Evolutionary conservation across 2,329 filamentous ascomycete species (phyloP).

Genomic region (Ceratocystis colombiana): DNA sequence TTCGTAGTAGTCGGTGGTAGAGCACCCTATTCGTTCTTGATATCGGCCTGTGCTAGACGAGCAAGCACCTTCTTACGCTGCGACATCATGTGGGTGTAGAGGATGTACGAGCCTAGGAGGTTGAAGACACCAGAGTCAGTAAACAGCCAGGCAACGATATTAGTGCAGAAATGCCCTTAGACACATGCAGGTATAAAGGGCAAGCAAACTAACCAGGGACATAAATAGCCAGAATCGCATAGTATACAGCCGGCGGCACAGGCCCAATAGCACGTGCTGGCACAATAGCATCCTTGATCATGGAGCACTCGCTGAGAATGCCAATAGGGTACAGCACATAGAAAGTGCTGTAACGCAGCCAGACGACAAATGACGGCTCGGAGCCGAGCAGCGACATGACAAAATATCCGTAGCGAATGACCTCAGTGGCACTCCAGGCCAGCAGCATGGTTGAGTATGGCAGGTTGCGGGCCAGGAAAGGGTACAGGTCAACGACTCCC

Average conservation of each 20-base stretch:
- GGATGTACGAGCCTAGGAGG: conserved; percentile 57
- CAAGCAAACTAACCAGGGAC: conserved; percentile 55
- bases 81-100: conserved; percentile 91
- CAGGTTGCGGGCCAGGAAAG: conserved; percentile 48
- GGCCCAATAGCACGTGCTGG: conserved; percentile 44
- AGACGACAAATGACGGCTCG: conserved; percentile 58
- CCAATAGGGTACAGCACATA: conserved; percentile 86
- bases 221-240: conserved; percentile 61
- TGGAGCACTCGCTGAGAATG: conserved; percentile 74
- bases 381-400: conserved; percentile 56
- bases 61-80: conserved; percentile 64
- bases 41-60: conserved; percentile 31
- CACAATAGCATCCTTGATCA: conserved; percentile 61
- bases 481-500: conserved; percentile 68
- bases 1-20: background rate
- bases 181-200: too few relatives aligned
- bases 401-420: conserved; percentile 89
- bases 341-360: conserved; percentile 88
- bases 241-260: conserved; percentile 49
- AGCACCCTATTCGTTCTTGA: conserved; percentile 28
- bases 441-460: conserved; percentile 69
- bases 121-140: background rate
- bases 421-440: conserved; percentile 85
- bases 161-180: background rate
- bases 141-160: background rate